Base-by-base conservation (phyloP, 2,329 filamentous ascomycete genomes). In the Reticulascus tulasneorum region DNA sequence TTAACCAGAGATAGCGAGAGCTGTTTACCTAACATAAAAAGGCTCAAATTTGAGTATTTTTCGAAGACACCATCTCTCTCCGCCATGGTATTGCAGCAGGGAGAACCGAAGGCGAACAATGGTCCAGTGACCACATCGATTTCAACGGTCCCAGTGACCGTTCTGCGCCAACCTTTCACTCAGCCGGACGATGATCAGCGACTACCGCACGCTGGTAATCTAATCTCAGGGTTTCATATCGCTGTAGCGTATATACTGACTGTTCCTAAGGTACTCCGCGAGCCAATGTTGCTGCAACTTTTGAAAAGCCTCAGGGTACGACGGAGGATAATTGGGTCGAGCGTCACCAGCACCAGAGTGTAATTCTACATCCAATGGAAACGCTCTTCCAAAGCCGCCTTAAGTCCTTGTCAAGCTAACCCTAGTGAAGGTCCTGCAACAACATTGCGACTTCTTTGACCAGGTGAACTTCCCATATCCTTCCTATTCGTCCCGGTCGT, bases 391-490 rank as follows among this genome's bases (percentile, higher is more conserved):
- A n/a, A n/a, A n/a, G n/a, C n/a, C n/a, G n/a, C n/a, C n/a, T n/a
- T n/a, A 10, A 12, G 9, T 10, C 3, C 4, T 4, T 6, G 1
- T 5, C 3, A 2, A 5, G 9, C 35, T 38, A 9, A 41, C 3
- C 4, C 9, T 2, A 7, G 22, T 2, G 2, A 13, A 41, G 12
- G 54, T 58, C 6, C 46, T 69, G 0, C 64, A 67, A 33, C 60
- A 61, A 26, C 65, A 69, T 31, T 42, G 60, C 23, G 47, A 58
- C 5, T 69, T 67, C 51, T 69, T 61, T 53, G 64, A 69, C 39
- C 51, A 50, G n/a, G 33, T 36, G n/a, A 31, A 20, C n/a, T 10
- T n/a, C 3, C 6, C 3, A 10, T 7, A 2, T 2, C 21, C 15
- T n/a, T n/a, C n/a, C n/a, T n/a, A n/a, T n/a, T n/a, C n/a, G n/a